Conservation (phyloP, 148 eudicot species). For the Camellia lanceoleosa region DNA sequence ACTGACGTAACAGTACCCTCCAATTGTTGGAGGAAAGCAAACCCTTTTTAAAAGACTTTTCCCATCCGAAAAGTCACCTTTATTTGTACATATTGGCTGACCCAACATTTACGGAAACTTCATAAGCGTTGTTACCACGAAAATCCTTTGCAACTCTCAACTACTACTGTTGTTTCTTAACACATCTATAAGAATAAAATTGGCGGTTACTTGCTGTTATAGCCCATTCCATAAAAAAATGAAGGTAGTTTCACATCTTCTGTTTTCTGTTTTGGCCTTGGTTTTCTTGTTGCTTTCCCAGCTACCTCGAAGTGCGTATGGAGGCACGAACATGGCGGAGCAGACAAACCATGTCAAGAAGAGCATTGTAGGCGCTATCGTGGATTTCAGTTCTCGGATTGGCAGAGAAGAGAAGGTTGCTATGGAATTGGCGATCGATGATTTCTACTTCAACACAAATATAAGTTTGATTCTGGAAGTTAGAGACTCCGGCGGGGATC, state of each 20-base stretch:
- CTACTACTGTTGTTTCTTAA: no score
- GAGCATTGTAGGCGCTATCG: constrained; percentile 1
- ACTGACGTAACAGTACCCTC: no score
- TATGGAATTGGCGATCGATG: constrained; percentile 11
- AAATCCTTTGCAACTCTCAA: no score
- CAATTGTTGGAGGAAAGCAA: no score
- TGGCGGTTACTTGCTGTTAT: background rate
- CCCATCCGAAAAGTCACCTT: no score
- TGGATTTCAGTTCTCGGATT: constrained; percentile 2
- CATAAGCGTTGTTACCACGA: no score
- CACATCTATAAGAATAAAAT: no score
- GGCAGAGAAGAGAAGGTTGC: constrained; percentile 6
- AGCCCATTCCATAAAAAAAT: background rate
- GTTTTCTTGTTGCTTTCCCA: background rate
- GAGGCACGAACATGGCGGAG: background rate
- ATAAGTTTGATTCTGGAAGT: background rate
- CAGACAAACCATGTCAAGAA: background rate
- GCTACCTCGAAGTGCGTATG: no score
- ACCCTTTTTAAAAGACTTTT: no score
- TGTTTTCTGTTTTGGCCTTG: background rate
- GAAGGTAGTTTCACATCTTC: background rate
- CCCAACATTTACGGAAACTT: no score
- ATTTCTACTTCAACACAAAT: constrained; percentile 6
- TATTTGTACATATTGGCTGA: no score
- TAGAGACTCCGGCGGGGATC: background rate